These are phyloP conservation scores for Boletus sp. DNA, from an alignment of 1,284 basidiomycete genomes.

Conservation along the genomic window DNA sequence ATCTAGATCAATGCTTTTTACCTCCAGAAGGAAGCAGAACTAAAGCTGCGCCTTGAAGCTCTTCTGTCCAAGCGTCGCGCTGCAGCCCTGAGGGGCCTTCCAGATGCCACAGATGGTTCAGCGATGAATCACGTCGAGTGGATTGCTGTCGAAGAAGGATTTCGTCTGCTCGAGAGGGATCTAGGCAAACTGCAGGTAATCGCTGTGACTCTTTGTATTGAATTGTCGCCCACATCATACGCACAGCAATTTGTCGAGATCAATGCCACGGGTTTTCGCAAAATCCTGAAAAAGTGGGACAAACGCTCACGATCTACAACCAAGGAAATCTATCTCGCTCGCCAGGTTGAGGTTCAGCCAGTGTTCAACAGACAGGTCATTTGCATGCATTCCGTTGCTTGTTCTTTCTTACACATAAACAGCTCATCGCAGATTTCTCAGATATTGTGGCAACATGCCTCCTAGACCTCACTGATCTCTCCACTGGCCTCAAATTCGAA, in stretches of 20 bases:
- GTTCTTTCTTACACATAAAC: conserved; percentile 13
- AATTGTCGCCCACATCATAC: conserved; percentile 18
- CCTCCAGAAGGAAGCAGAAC: conserved; percentile 94
- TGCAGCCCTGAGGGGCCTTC: conserved; percentile 67
- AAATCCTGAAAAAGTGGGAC: conserved; percentile 99
- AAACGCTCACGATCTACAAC: conserved; percentile 93
- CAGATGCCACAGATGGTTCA: conserved; percentile 55
- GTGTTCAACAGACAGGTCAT: conserved; percentile 91
- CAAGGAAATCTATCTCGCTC: conserved; percentile 93
- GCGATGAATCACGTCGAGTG: conserved; percentile 79
- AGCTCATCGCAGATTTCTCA: conserved; percentile 91
- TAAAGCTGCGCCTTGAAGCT: conserved; percentile 88
- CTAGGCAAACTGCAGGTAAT: conserved; percentile 91
- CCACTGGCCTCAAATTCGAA: conserved; percentile 70
- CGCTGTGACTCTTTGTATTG: conserved; percentile 19
- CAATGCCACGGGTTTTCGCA: conserved; percentile 96
- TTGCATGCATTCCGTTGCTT: neutral
- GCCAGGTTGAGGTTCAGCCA: conserved; percentile 98
- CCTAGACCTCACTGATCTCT: conserved; percentile 85
- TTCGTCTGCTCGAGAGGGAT: conserved; percentile 91
- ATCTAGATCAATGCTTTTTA: conserved; percentile 97
- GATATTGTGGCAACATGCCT: conserved; percentile 94
- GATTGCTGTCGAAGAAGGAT: conserved; percentile 94
- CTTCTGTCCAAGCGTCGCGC: conserved; percentile 91
- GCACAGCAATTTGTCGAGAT: conserved; percentile 93